A percentile compares a stretch with the other conserved stretches of the same genome.
phyloP scores from a whole-genome alignment of 2,329 filamentous ascomycete species.

The Aureobasidium sp. region DNA sequence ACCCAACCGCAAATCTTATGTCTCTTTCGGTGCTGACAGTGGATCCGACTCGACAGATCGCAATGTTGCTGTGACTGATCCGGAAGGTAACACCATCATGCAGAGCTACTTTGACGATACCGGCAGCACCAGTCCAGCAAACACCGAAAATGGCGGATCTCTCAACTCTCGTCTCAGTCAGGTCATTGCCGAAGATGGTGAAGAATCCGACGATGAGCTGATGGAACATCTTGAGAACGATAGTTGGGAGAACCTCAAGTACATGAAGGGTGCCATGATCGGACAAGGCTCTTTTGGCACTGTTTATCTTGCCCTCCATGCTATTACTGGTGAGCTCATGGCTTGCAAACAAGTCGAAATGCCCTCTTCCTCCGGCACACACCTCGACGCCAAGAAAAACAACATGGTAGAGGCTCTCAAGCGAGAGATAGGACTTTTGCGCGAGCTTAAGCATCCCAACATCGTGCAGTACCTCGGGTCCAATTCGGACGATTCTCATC shows the following conservation, averaged over 20 bases:
- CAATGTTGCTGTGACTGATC: conserved; percentile 66
- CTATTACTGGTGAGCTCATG: conserved; percentile 93
- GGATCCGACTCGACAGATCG: conserved; percentile 58
- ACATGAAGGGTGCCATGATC: conserved; percentile 98
- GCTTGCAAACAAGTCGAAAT: conserved; percentile 97
- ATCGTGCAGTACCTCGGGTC: conserved; percentile 98
- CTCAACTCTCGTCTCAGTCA: conserved; percentile 76
- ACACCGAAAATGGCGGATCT: conserved; percentile 55
- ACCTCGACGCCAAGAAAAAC: conserved; percentile 86
- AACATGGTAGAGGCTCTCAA: conserved; percentile 97
- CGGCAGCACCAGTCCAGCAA: conserved; percentile 57
- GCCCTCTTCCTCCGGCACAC: conserved; percentile 67
- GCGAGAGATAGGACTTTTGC: conserved; percentile 88
- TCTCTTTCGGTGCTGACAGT: conserved; percentile 72
- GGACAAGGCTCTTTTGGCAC: conserved; percentile 95
- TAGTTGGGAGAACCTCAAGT: conserved; percentile 94
- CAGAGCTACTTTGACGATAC: conserved; percentile 83
- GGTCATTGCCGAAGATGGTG: conserved; percentile 81
- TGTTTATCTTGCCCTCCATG: conserved; percentile 90
- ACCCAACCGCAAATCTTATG: conserved; percentile 88
- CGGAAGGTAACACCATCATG: conserved; percentile 61
- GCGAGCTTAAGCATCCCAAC: conserved; percentile 90
- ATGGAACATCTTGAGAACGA: conserved; percentile 86
- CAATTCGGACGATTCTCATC: conserved; percentile 78
- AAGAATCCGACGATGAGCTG: conserved; percentile 83